phyloP scores from a whole-genome alignment of 2,329 filamentous ascomycete species.

The Fusarium setosum region DNA sequence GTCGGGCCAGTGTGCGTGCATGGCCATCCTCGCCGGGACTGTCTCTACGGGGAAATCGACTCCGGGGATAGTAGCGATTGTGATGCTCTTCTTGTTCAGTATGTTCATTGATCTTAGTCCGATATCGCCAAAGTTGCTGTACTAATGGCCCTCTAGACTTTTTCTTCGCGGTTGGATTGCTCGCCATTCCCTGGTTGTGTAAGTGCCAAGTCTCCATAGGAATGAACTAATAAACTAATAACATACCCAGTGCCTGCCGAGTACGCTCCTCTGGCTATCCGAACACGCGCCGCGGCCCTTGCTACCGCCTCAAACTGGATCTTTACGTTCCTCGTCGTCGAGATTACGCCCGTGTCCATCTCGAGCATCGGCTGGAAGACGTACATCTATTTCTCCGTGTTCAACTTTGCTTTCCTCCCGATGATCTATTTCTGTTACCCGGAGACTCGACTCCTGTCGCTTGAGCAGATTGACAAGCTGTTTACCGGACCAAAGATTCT shows the following conservation, averaged over 20 bases:
- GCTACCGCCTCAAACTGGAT: conserved; percentile 53
- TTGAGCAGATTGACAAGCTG: conserved; percentile 61
- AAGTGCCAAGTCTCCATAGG: conserved; percentile 11
- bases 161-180: conserved; percentile 54
- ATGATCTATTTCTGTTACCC: conserved; percentile 62
- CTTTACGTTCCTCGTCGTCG: conserved; percentile 51
- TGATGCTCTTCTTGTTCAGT: conserved; percentile 57
- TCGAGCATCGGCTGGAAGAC: conserved; percentile 51
- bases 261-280: conserved; percentile 54
- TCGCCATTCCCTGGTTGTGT: conserved; percentile 53
- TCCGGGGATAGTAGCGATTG: conserved; percentile 54
- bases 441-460: conserved; percentile 58
- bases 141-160: conserved; percentile 42
- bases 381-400: conserved; percentile 52
- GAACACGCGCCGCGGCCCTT: conserved; percentile 51
- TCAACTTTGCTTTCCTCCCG: conserved; percentile 53
- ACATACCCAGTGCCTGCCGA: conserved; percentile 51
- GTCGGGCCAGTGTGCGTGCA: conserved; percentile 52
- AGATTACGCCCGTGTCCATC: conserved; percentile 53
- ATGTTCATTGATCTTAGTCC: background rate
- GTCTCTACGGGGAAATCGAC: conserved; percentile 51
- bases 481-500: conserved; percentile 48
- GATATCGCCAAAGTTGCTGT: fast-evolving
- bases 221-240: conserved; percentile 7
- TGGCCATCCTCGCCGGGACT: conserved; percentile 59